phyloP scores from a whole-genome alignment of 2,329 filamentous ascomycete species.

The Xylariaceae sp. region DNA sequence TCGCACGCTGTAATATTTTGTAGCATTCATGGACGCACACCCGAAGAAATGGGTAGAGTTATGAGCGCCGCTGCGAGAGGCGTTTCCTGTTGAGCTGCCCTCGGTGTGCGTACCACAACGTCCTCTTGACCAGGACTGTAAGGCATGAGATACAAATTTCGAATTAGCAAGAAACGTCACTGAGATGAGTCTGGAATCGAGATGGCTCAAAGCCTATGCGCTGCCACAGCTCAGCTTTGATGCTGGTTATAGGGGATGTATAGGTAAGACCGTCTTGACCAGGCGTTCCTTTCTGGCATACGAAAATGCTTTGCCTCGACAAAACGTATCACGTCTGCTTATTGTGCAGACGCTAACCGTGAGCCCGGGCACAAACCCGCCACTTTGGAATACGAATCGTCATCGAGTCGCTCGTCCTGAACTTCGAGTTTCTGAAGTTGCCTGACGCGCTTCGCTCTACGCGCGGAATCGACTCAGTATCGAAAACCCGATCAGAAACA shows the following conservation, averaged over 20 bases:
- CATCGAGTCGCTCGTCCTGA: slow-evolving; percentile 12
- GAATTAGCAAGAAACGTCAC: not conserved
- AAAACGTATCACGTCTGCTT: too few relatives aligned
- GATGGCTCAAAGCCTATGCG: slow-evolving; percentile 32
- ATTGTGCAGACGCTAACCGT: not conserved
- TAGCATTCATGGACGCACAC: slow-evolving; percentile 13
- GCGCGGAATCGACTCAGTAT: slow-evolving; percentile 11
- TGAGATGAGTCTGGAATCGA: slow-evolving; percentile 21
- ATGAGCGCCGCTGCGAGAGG: slow-evolving; percentile 2
- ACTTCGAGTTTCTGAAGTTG: slow-evolving; percentile 14
- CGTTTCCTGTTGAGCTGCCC: not conserved
- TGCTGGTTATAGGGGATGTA: slow-evolving; percentile 34
- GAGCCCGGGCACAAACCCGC: slow-evolving; percentile 14
- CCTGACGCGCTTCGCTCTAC: slow-evolving; percentile 5
- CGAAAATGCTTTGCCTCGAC: too few relatives aligned
- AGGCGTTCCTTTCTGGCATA: too few relatives aligned
- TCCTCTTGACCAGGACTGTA: too few relatives aligned
- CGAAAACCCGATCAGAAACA: slow-evolving; percentile 7
- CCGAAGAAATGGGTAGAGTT: slow-evolving; percentile 5
- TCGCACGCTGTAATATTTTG: slow-evolving; percentile 13
- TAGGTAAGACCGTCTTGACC: slow-evolving; percentile 22
- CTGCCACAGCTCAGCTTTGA: slow-evolving; percentile 34
- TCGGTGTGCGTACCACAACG: too few relatives aligned
- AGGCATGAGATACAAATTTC: not conserved
- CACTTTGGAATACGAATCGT: slow-evolving; percentile 14